phyloP scores from a whole-genome alignment of 768 basidiomycete species.

The Scleroderma citrinum region DNA sequence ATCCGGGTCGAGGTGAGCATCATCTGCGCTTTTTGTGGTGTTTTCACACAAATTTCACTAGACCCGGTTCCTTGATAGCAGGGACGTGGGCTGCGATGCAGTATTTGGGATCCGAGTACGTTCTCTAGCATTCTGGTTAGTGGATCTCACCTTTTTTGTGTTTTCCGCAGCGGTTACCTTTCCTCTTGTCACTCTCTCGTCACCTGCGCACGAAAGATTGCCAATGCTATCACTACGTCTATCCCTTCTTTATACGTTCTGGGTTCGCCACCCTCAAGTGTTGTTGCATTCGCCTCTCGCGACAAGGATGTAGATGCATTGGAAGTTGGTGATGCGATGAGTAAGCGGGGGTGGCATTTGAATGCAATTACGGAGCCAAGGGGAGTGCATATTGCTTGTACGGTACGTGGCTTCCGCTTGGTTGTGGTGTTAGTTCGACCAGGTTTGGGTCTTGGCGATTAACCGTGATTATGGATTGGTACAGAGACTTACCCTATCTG shows the following conservation, averaged over 20 bases:
- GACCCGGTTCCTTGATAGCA: conserved; percentile 89
- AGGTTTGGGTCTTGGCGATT: background rate
- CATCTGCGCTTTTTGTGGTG: background rate
- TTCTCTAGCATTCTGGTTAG: conserved; percentile 6
- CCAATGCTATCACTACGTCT: conserved; percentile 53
- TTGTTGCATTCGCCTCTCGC: conserved; percentile 79
- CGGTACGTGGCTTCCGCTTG: conserved; percentile 46
- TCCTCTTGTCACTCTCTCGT: conserved; percentile 83
- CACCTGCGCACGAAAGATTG: conserved; percentile 62
- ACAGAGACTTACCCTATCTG: conserved; percentile 73
- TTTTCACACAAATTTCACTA: conserved; percentile 18
- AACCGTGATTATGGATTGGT: background rate
- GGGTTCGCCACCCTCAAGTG: conserved; percentile 84
- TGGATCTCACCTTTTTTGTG: too few species aligned
- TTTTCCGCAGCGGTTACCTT: conserved; percentile 66
- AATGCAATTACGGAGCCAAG: conserved; percentile 76
- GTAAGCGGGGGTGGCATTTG: conserved; percentile 83
- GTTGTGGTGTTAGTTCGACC: too few species aligned
- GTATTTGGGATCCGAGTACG: conserved; percentile 81
- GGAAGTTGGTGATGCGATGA: conserved; percentile 88
- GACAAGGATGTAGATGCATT: conserved; percentile 55
- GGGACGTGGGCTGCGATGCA: conserved; percentile 97
- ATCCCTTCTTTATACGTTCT: conserved; percentile 85
- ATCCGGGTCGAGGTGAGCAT: conserved; percentile 77
- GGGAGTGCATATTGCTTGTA: conserved; percentile 91